A percentile compares a stretch with the other conserved stretches of the same genome.
These are phyloP conservation scores for Mucor irregularis DNA, from an alignment of 371 early-diverging fungal species.

Conservation along the genomic window DNA sequence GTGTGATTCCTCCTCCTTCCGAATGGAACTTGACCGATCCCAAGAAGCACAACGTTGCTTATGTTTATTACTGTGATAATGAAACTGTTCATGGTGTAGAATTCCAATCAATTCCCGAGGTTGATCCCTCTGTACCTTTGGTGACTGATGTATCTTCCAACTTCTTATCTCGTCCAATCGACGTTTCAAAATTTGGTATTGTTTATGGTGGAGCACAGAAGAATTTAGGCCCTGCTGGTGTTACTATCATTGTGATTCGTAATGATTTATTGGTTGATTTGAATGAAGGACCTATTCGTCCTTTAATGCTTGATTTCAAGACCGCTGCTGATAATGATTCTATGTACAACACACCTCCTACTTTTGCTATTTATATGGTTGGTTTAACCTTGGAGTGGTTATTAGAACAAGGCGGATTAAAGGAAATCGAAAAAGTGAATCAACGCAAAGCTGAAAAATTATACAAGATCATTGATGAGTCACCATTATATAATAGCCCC, in stretches of 20 bases:
- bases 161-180: slow-evolving; percentile 83
- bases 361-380: slow-evolving; percentile 91
- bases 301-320: slow-evolving; percentile 88
- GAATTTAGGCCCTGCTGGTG: slow-evolving; percentile 96
- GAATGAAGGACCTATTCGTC: slow-evolving; percentile 55
- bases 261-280: slow-evolving; percentile 77
- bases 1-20: slow-evolving; percentile 53
- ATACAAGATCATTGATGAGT: slow-evolving; percentile 71
- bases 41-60: slow-evolving; percentile 64
- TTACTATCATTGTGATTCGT: slow-evolving; percentile 89
- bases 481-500: slow-evolving; percentile 67
- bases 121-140: slow-evolving; percentile 73
- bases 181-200: slow-evolving; percentile 81
- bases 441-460: slow-evolving; percentile 66
- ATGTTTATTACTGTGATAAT: slow-evolving; percentile 95
- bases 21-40: slow-evolving; percentile 77
- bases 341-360: slow-evolving; percentile 97
- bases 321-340: slow-evolving; percentile 80
- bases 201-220: slow-evolving; percentile 98
- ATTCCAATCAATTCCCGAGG: slow-evolving; percentile 58
- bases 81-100: slow-evolving; percentile 98
- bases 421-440: slow-evolving; percentile 63
- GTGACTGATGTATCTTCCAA: slow-evolving; percentile 97
- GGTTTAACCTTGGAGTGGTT: slow-evolving; percentile 87
- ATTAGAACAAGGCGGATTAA: slow-evolving; percentile 76